Base-by-base conservation (phyloP, 441 rosid genomes). In the Euphorbia celastroides region DNA sequence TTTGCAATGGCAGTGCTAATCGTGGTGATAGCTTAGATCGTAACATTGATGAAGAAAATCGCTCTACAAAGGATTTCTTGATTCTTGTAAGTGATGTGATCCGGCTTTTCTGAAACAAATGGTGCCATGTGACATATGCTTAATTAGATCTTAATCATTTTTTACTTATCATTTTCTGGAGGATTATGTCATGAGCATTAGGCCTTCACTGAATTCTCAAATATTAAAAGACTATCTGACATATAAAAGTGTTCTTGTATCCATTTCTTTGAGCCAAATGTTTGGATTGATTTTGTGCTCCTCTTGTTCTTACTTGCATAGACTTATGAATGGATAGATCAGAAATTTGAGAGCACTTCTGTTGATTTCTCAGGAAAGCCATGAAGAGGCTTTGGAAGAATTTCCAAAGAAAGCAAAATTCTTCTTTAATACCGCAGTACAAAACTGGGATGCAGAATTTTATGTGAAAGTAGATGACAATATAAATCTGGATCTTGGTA, bases 11-110 rank as follows among this genome's bases (percentile, higher is more conserved):
- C 87, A 92, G 98, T 78, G 79, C 98, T 71, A 92, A 89, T 78
- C 88, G 93, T 62, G 98, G 96, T 52, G 95, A 92, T 79, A 92
- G 98, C 83, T 82, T 92, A 72, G 98, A 89, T 76, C 91, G 90
- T 73, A 86, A 79, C 61, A 86, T 89, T 44, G 85, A 86, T 57
- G 86, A 78, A 61, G 98, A 92, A 77, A 89, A 85, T 72, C 80
- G 66, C 48, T 5, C 65, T 13, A 88, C 90, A 58, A 86, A 85
- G 77, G 98, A 92, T 80, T 88, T 92, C 81, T 71, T 89, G 75
- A 88, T 89, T 77, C 91, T 92, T 73, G 98, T 89, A 84, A 74
- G 96, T 70, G 67, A 61, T 70, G 27, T 42, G 67, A 57, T 74
- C 65, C 70, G 23, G 3, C 20, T 22, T 38, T 65, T 70, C 55